phyloP scores from a whole-genome alignment of 805 yeast genomes.

The Wickerhamomyces tratensis region DNA sequence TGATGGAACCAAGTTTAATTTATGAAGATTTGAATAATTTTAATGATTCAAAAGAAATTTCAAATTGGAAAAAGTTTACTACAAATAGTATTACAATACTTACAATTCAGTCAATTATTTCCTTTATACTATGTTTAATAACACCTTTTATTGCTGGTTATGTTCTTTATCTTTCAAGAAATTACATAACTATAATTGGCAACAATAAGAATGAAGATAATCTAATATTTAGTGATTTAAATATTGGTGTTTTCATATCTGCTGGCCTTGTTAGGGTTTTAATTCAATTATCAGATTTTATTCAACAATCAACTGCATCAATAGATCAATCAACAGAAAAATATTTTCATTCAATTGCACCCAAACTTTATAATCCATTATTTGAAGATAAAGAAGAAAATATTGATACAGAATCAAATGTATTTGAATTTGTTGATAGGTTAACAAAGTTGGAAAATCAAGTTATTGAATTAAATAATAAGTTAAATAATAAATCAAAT shows the following conservation, averaged over 20 bases:
- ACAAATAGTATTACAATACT: slow-evolving; percentile 2
- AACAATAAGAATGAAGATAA: slow-evolving; percentile 11
- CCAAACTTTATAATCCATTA: background rate
- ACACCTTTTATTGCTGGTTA: slow-evolving; percentile 21
- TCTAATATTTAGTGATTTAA: slow-evolving; percentile 26
- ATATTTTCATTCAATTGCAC: background rate
- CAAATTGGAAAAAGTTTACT: slow-evolving; percentile 1
- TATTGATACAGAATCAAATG: background rate
- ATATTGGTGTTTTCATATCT: slow-evolving; percentile 24
- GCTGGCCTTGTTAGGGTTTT: slow-evolving; percentile 23
- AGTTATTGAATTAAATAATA: background rate
- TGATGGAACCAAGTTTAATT: slow-evolving; percentile 1
- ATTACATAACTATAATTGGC: slow-evolving; percentile 19
- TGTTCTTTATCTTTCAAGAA: slow-evolving; percentile 20
- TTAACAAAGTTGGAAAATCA: background rate
- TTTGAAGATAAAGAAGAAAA: background rate
- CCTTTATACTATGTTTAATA: slow-evolving; percentile 19
- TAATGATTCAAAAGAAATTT: background rate
- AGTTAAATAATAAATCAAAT: background rate
- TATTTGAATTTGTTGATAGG: background rate
- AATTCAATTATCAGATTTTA: slow-evolving; percentile 10
- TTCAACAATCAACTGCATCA: slow-evolving; percentile 11
- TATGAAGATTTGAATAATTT: too few species aligned
- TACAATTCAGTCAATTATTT: slow-evolving; percentile 11
- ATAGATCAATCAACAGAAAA: slow-evolving; percentile 9